These are phyloP conservation scores for Bretschneidera sinensis DNA, from an alignment of 345 rosid species.

Conservation along the genomic window DNA sequence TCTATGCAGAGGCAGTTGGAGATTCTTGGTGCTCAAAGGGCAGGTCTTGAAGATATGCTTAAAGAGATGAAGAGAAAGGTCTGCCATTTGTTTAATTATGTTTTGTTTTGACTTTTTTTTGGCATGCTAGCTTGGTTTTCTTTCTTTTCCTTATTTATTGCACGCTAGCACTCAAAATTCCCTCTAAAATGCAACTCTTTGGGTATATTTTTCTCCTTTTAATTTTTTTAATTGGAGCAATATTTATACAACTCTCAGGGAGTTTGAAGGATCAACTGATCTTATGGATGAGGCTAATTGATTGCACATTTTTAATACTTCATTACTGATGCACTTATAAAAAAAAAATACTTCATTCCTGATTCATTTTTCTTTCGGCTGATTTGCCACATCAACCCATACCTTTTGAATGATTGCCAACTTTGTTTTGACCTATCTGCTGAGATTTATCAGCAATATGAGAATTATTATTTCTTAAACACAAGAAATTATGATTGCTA, in stretches of 20 bases:
- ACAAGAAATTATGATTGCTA: too few relatives aligned
- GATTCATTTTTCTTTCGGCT: too few relatives aligned
- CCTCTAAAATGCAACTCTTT: background rate
- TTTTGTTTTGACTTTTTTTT: background rate
- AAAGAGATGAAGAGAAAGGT: constrained; percentile 99
- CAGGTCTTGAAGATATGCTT: constrained; percentile 98
- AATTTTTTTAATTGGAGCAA: background rate
- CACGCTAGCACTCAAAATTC: too few relatives aligned
- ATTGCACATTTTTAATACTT: background rate
- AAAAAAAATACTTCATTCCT: too few relatives aligned
- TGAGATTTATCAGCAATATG: too few relatives aligned
- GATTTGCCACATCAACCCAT: too few relatives aligned
- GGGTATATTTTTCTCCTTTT: background rate
- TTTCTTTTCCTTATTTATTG: background rate
- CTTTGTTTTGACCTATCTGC: too few relatives aligned
- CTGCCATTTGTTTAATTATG: constrained; percentile 4
- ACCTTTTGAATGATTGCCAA: too few relatives aligned
- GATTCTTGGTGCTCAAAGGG: constrained; percentile 92
- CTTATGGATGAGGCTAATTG: background rate
- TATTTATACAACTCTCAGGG: background rate
- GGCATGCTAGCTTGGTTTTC: too few relatives aligned
- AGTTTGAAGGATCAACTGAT: background rate
- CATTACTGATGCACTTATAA: background rate
- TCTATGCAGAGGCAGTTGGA: constrained; percentile 86
- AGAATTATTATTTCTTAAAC: too few relatives aligned